phyloP scores from a whole-genome alignment of 176 grass and related monocot genomes.

The Triticum dicoccoides region DNA sequence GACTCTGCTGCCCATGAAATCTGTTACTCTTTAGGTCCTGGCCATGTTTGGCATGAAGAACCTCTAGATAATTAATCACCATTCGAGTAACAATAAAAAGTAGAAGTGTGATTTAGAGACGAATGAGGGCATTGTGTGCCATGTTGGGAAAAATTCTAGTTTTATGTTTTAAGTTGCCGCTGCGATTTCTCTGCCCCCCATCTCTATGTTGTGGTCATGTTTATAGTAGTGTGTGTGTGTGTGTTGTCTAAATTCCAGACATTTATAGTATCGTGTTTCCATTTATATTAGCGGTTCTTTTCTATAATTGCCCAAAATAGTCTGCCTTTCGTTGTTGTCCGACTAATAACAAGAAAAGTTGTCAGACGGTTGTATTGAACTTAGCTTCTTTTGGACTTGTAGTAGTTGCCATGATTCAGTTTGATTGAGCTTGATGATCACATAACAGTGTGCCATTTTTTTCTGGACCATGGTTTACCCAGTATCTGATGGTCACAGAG shows the following conservation, averaged over 20 bases:
- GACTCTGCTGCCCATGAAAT: not conserved
- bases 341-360: not conserved
- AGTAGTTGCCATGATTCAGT: not conserved
- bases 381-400: not conserved
- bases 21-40: not conserved
- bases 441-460: not conserved
- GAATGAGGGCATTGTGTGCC: not conserved
- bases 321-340: not conserved
- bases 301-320: not conserved
- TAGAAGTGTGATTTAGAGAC: not conserved
- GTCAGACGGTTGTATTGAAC: not conserved
- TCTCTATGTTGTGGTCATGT: not conserved
- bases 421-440: not conserved
- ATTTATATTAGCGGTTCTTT: not conserved
- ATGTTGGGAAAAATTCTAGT: too few species aligned
- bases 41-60: not conserved
- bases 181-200: not conserved
- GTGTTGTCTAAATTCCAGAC: not conserved
- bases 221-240: not conserved
- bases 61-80: not conserved
- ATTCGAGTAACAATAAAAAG: not conserved
- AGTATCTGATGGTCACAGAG: not conserved
- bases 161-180: constrained; percentile 9
- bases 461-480: not conserved
- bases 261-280: not conserved